Base-by-base conservation (phyloP, 2,329 filamentous ascomycete species). In the Talaromyces rugulosus region DNA sequence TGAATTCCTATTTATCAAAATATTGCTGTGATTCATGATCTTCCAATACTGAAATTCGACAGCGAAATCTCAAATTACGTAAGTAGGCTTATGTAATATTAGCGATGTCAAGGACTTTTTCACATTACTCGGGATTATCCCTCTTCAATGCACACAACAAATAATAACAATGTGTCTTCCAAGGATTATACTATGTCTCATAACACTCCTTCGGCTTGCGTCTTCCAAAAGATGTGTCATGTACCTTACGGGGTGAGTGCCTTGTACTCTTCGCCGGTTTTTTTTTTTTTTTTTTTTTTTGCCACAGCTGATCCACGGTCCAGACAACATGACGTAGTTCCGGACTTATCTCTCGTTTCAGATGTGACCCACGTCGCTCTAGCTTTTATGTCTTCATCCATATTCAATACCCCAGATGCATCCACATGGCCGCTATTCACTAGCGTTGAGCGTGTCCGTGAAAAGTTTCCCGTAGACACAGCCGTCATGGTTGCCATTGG, bases 401-500 rank as follows among this genome's bases (percentile, higher is more conserved):
- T 74, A 18, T 87, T 87, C 75, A 85, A 85, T 63, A 70, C 75
- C 4, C 75, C 74, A 1, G 52, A 74, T 11, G 63, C 64, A 11
- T 62, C 67, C 16, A 61, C 59, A 4, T 86, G 82, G 75, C 80
- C 82, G 0, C 72, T 88, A 5, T 87, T 87, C 66, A 83, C 80
- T 3, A 79, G 78, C 1, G 78, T 87, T 2, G 68, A 70, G 3
- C 71, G 78, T 12, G 78, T 82, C 14, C 82, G 85, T 4, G 62
- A 69, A 18, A 75, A 79, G 59, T 86, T 88, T 63, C 74, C 74
- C 0, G 31, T 47, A 5, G 77, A 75, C 23, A 85, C 85, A 28
- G 85, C 86, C 63, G 73, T 90, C 52, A 82, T 88, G 75, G 79
- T 90, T 51, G 87, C 88, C 27, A 85, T 91, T 66, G 88, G 88